Conservation (phyloP, 495 filamentous ascomycete species). For the Podospora pseudoanserina region DNA sequence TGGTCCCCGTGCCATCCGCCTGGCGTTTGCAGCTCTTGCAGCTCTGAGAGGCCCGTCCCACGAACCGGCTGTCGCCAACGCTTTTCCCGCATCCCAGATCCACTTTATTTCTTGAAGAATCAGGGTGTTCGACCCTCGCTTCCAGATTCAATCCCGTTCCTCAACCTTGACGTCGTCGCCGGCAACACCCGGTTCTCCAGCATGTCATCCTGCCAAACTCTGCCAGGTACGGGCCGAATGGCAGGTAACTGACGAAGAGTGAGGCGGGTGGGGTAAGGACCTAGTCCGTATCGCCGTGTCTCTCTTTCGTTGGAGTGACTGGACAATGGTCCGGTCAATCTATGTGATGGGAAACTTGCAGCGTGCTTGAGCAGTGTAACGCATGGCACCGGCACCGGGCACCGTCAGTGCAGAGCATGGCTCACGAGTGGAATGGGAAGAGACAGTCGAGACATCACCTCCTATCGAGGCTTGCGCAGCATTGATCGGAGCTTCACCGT, state of each 20-base stretch:
- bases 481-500: background rate
- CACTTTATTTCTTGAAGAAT: background rate
- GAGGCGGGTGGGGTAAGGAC: background rate
- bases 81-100: background rate
- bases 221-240: background rate
- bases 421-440: constrained; percentile 7
- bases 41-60: background rate
- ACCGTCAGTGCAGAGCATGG: constrained; percentile 9
- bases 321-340: constrained; percentile 11
- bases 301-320: background rate
- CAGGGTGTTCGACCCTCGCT: background rate
- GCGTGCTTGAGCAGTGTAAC: constrained; percentile 16
- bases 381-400: constrained; percentile 5
- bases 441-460: background rate
- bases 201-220: background rate
- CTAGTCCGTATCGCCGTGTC: background rate
- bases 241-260: background rate
- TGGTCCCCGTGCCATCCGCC: constrained; percentile 8
- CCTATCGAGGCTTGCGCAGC: background rate
- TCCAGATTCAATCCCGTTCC: background rate
- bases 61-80: background rate
- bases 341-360: constrained; percentile 21
- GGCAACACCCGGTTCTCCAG: background rate
- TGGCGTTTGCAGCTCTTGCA: constrained; percentile 13
- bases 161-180: background rate